Percentiles rank a stretch among this genome's conserved stretches.
These are phyloP conservation scores for Exophiala sp. DNA, from an alignment of 2,329 filamentous ascomycete genomes.

Conservation along the genomic window DNA sequence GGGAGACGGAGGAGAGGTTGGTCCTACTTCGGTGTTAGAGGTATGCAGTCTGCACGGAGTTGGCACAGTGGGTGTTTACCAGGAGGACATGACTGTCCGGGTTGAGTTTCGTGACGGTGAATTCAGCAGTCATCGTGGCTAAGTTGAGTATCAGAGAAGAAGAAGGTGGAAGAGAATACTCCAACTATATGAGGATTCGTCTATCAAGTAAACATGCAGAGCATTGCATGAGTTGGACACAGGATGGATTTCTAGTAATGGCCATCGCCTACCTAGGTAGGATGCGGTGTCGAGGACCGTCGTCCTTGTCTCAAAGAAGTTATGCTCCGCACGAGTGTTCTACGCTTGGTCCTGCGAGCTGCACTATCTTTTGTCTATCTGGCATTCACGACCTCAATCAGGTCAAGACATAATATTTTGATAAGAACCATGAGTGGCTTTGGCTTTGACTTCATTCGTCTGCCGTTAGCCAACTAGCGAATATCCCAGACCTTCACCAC, in stretches of 20 bases:
- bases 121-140: slow-evolving; percentile 17
- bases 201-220: no score
- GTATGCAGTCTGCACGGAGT: neutral
- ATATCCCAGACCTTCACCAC: slow-evolving; percentile 43
- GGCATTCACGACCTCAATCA: neutral
- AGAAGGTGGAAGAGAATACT: neutral
- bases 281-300: neutral
- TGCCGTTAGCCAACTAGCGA: slow-evolving; percentile 38
- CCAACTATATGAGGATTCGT: no score
- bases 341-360: neutral
- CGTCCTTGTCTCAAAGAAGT: no score
- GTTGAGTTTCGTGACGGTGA: slow-evolving; percentile 45
- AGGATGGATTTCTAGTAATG: neutral
- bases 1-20: slow-evolving; percentile 91
- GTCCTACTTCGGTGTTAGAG: slow-evolving; percentile 56
- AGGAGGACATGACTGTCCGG: slow-evolving; percentile 49
- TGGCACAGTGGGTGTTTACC: slow-evolving; percentile 32
- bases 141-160: neutral
- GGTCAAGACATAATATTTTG: neutral
- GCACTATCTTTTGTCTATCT: no score
- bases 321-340: neutral
- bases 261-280: neutral
- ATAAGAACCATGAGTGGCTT: no score
- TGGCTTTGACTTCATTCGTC: neutral
- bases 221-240: no score